These are phyloP conservation scores for Claviceps pazoutovae DNA, from an alignment of 2,329 filamentous ascomycete species.

Conservation along the genomic window DNA sequence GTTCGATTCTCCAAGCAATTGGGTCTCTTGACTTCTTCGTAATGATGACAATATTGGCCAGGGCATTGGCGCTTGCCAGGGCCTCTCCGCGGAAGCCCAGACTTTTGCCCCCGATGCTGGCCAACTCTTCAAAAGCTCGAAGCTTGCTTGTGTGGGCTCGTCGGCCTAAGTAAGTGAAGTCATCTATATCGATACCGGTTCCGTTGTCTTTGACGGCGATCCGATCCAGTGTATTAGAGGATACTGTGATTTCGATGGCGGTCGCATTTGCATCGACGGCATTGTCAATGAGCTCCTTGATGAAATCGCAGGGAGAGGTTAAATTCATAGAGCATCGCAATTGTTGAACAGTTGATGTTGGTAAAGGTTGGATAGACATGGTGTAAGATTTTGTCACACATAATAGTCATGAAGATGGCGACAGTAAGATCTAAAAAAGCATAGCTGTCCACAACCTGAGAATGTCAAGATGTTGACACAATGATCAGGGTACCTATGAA, in stretches of 20 bases:
- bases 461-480: too few relatives aligned
- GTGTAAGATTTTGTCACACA: not conserved
- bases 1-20: conserved; percentile 36
- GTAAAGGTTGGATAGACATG: conserved; percentile 38
- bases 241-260: conserved; percentile 49
- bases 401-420: not conserved
- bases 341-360: conserved; percentile 34
- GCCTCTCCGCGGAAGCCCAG: conserved; percentile 70
- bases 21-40: conserved; percentile 49
- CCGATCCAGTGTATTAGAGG: conserved; percentile 51
- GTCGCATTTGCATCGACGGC: conserved; percentile 58
- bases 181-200: conserved; percentile 49
- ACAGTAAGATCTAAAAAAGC: not conserved
- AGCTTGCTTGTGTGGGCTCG: conserved; percentile 66
- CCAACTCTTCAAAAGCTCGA: conserved; percentile 46
- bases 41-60: conserved; percentile 46
- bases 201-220: conserved; percentile 64
- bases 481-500: too few relatives aligned
- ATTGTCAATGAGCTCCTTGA: conserved; percentile 71
- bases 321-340: conserved; percentile 49
- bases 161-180: conserved; percentile 48
- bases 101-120: conserved; percentile 37
- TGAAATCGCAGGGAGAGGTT: conserved; percentile 42
- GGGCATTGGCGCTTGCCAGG: conserved; percentile 47
- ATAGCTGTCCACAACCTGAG: too few relatives aligned